Conservation (phyloP, 2,329 filamentous ascomycete genomes). For the Paraconiothyrium sp. region DNA sequence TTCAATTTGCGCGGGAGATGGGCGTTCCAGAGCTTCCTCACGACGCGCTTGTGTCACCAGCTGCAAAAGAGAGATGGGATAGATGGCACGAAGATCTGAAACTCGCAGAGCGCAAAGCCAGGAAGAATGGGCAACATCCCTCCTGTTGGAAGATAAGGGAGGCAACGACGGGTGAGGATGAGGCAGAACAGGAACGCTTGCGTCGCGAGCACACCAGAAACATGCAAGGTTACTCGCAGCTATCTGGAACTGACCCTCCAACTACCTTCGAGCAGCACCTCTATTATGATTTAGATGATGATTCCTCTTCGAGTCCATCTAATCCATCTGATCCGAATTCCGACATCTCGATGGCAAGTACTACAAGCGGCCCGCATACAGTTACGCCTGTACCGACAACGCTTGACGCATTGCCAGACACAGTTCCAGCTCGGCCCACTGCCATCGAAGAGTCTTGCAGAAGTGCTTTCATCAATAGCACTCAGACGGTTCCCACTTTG, state of each 20-base stretch:
- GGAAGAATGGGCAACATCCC: conserved; percentile 38
- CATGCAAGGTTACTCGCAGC: conserved; percentile 26
- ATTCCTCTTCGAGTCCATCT: conserved; percentile 25
- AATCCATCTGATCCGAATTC: conserved; percentile 29
- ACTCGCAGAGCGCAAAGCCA: conserved; percentile 63
- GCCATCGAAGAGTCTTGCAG: conserved; percentile 44
- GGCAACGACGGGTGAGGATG: conserved; percentile 37
- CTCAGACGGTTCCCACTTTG: conserved; percentile 51
- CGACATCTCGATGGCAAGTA: conserved; percentile 31
- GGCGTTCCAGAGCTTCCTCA: conserved; percentile 78
- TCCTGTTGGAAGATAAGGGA: conserved; percentile 39
- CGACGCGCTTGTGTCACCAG: conserved; percentile 80
- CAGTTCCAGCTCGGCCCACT: conserved; percentile 20
- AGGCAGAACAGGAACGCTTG: conserved; percentile 41
- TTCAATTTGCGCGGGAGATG: conserved; percentile 83
- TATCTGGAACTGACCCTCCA: conserved; percentile 32
- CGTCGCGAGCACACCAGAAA: conserved; percentile 52
- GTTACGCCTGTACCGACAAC: conserved; percentile 26
- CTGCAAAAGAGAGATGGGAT: conserved; percentile 79
- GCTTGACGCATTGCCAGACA: conserved; percentile 18
- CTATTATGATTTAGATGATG: conserved; percentile 26
- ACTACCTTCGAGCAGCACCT: conserved; percentile 31
- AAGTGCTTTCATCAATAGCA: conserved; percentile 55
- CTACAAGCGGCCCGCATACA: conserved; percentile 27
- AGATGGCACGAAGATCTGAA: conserved; percentile 79